Percentiles rank a stretch among this genome's conserved stretches.
Evolutionary conservation across 2,329 filamentous ascomycete species (phyloP).

Genomic region (Intubia oerlemansii): DNA sequence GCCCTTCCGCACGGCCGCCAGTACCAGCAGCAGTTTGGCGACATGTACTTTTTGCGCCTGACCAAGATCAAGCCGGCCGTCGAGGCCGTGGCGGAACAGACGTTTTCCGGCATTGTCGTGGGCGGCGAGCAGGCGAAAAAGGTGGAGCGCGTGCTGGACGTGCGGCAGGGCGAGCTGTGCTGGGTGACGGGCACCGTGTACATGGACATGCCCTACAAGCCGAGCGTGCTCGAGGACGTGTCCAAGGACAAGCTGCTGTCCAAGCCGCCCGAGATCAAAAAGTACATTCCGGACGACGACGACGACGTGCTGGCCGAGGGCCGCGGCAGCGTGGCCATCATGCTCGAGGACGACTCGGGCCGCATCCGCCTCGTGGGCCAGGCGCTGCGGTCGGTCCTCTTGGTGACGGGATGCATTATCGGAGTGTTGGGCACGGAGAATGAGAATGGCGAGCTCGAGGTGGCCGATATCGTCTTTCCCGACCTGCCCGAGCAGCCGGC

Average conservation of each 20-base stretch:
- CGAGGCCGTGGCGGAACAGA: conserved; percentile 48
- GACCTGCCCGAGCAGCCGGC: conserved; percentile 66
- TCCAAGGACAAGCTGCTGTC: conserved; percentile 41
- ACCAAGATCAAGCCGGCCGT: conserved; percentile 71
- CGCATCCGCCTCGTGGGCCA: conserved; percentile 60
- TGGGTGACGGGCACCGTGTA: conserved; percentile 92
- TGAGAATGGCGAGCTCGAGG: conserved; percentile 74
- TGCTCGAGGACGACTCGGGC: conserved; percentile 91
- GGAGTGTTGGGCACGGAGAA: conserved; percentile 94
- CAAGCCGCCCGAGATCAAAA: conserved; percentile 45
- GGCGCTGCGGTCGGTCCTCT: conserved; percentile 40
- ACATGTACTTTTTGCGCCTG: conserved; percentile 91
- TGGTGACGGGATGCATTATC: conserved; percentile 85
- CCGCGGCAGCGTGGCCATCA: conserved; percentile 21
- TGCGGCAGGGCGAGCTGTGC: conserved; percentile 84
- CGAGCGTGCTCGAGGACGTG: conserved; percentile 87
- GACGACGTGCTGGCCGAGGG: conserved; percentile 25
- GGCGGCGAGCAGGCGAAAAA: conserved; percentile 51
- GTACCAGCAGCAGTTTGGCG: conserved; percentile 88
- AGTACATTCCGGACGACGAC: conserved; percentile 45
- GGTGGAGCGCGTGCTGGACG: conserved; percentile 81
- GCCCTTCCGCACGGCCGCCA: conserved; percentile 46
- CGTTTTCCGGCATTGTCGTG: conserved; percentile 63
- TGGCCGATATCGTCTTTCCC: conserved; percentile 74
- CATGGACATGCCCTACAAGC: conserved; percentile 93